These are phyloP conservation scores for Hypoxylon sp. DNA, from an alignment of 2,329 filamentous ascomycete species.

Conservation along the genomic window DNA sequence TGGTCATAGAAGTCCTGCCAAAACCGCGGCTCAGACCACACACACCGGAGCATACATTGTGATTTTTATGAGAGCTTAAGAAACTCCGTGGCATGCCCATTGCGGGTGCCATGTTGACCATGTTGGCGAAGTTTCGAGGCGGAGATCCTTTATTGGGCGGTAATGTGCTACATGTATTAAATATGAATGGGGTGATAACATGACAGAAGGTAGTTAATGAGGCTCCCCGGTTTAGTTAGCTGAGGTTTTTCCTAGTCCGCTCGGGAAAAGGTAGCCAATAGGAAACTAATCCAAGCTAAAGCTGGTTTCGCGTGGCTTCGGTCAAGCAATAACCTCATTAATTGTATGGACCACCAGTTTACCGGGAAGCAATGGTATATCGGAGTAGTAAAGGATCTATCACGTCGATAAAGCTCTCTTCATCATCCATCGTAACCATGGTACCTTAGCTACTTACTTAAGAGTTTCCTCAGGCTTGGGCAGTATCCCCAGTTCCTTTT, in stretches of 20 bases:
- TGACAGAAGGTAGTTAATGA: neutral
- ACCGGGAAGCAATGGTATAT: neutral
- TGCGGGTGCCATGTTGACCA: slow-evolving; percentile 1
- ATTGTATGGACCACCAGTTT: neutral
- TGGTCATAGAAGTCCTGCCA: slow-evolving; percentile 10
- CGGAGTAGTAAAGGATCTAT: neutral
- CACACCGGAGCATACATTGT: slow-evolving; percentile 9
- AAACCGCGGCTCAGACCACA: slow-evolving; percentile 11
- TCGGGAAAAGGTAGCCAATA: slow-evolving; percentile 3
- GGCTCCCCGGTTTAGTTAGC: neutral
- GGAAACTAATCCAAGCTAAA: neutral
- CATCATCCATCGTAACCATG: neutral
- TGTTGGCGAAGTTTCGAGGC: neutral
- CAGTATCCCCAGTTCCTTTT: neutral
- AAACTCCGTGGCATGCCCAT: slow-evolving; percentile 14
- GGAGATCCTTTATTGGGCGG: neutral
- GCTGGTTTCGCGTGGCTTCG: neutral
- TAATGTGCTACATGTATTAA: neutral
- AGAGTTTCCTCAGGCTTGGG: neutral
- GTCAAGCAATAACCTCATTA: neutral
- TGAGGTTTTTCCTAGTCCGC: neutral
- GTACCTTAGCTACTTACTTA: neutral
- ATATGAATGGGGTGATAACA: neutral
- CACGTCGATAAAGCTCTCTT: neutral
- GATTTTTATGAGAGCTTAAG: slow-evolving; percentile 4